phyloP scores from a whole-genome alignment of 192 early-diverging fungal species.

The Backusella luteola region DNA sequence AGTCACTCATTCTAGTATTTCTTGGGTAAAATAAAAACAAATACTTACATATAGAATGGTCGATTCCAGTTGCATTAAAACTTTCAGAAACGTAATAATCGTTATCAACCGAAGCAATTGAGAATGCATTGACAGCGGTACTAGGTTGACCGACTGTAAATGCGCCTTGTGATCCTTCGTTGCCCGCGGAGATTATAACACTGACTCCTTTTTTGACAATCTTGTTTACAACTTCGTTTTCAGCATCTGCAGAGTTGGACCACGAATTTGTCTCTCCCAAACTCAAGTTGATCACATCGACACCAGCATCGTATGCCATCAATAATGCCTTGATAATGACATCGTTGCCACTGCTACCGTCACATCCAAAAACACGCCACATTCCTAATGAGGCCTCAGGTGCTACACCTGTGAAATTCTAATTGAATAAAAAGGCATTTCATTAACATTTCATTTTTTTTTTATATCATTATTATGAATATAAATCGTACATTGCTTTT shows the following conservation, averaged over 20 bases:
- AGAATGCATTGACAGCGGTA: conserved; percentile 51
- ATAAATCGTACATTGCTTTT: background rate
- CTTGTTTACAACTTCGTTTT: conserved; percentile 53
- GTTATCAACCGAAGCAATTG: conserved; percentile 58
- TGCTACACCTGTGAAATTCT: conserved; percentile 62
- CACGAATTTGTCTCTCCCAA: conserved; percentile 67
- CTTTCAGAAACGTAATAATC: conserved; percentile 28
- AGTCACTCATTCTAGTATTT: background rate
- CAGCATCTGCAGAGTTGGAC: conserved; percentile 48
- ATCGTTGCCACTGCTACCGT: conserved; percentile 62
- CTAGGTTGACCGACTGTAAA: conserved; percentile 59
- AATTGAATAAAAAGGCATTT: background rate
- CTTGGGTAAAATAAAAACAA: background rate
- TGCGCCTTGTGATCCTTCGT: conserved; percentile 60
- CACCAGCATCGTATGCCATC: conserved; percentile 59
- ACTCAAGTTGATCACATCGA: conserved; percentile 81
- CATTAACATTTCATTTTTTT: conserved; percentile 60
- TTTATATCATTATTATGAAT: background rate
- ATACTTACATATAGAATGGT: background rate
- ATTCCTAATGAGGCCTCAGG: conserved; percentile 68
- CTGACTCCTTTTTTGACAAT: conserved; percentile 36
- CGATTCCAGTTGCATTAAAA: conserved; percentile 10
- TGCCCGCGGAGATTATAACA: conserved; percentile 63
- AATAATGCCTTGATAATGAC: conserved; percentile 76
- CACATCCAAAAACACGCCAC: conserved; percentile 85